Evolutionary conservation across 768 basidiomycete species (phyloP).

Genomic region (Tremella mesenterica): DNA sequence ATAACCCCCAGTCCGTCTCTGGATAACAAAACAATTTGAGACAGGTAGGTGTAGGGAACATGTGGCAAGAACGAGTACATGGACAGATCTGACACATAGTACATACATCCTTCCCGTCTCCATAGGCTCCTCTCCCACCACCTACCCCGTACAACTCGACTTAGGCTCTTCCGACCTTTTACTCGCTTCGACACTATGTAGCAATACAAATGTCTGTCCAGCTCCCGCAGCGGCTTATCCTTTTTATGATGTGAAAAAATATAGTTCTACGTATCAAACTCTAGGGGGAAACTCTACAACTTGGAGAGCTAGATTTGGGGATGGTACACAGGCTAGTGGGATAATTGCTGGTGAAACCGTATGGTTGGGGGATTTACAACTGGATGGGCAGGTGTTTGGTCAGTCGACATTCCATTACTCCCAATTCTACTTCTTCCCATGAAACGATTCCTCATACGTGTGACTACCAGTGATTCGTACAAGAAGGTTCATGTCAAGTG

Average conservation of each 20-base stretch:
- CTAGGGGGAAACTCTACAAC: slow-evolving; percentile 16
- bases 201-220: slow-evolving; percentile 17
- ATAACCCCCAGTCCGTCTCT: too few relatives aligned
- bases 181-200: slow-evolving; percentile 26
- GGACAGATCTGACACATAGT: slow-evolving; percentile 8
- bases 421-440: too few relatives aligned
- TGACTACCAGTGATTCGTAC: too few relatives aligned
- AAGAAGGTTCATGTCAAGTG: too few relatives aligned
- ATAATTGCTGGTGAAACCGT: slow-evolving; percentile 22
- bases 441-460: too few relatives aligned
- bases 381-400: slow-evolving; percentile 20
- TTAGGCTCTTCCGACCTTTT: slow-evolving; percentile 33
- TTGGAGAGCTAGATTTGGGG: slow-evolving; percentile 28
- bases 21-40: too few relatives aligned
- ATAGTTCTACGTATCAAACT: slow-evolving; percentile 6
- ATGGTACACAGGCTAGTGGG: slow-evolving; percentile 22
- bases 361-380: slow-evolving; percentile 6
- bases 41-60: too few relatives aligned
- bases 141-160: slow-evolving; percentile 37
- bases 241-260: slow-evolving; percentile 18
- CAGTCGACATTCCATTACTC: neutral
- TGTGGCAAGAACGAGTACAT: too few relatives aligned
- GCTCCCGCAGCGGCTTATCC: slow-evolving; percentile 11
- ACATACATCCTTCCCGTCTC: slow-evolving; percentile 28
- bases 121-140: slow-evolving; percentile 24